Percentiles rank a stretch among this genome's conserved stretches.
phyloP scores from a whole-genome alignment of 257 asterid genomes.

The Eustoma russellianum region DNA sequence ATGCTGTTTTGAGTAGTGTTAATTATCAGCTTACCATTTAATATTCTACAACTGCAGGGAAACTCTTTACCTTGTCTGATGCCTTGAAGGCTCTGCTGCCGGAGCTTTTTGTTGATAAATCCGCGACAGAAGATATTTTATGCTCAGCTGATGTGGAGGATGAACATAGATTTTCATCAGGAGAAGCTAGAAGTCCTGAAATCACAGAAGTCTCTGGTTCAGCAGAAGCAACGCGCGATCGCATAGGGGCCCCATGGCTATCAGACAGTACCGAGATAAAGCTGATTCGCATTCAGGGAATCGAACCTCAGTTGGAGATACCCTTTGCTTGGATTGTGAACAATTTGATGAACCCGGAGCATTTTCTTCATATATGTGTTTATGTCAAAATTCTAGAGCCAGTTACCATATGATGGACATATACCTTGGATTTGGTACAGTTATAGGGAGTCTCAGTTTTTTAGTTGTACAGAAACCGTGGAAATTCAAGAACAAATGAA shows the following conservation, averaged over 20 bases:
- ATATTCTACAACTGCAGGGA: slow-evolving; percentile 42
- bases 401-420: too few species aligned
- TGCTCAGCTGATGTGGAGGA: slow-evolving; percentile 30
- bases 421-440: too few species aligned
- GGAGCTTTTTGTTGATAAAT: slow-evolving; percentile 42
- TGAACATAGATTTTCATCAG: slow-evolving; percentile 27
- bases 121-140: slow-evolving; percentile 11
- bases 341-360: slow-evolving; percentile 88
- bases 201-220: slow-evolving; percentile 20
- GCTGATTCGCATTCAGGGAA: slow-evolving; percentile 84
- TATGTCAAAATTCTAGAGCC: slow-evolving; percentile 49
- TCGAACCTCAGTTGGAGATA: slow-evolving; percentile 72
- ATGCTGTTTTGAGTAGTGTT: too few species aligned
- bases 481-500: too few species aligned
- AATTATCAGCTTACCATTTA: background rate
- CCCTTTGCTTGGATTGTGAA: slow-evolving; percentile 93
- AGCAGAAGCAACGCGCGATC: slow-evolving; percentile 20
- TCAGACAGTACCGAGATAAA: slow-evolving; percentile 46
- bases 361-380: slow-evolving; percentile 85
- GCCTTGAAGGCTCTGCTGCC: slow-evolving; percentile 67
- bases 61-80: slow-evolving; percentile 57
- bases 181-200: slow-evolving; percentile 27
- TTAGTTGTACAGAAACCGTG: too few species aligned
- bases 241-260: slow-evolving; percentile 15
- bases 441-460: too few species aligned